Conservation (phyloP, 768 basidiomycete species). For the Vararia minispora region DNA sequence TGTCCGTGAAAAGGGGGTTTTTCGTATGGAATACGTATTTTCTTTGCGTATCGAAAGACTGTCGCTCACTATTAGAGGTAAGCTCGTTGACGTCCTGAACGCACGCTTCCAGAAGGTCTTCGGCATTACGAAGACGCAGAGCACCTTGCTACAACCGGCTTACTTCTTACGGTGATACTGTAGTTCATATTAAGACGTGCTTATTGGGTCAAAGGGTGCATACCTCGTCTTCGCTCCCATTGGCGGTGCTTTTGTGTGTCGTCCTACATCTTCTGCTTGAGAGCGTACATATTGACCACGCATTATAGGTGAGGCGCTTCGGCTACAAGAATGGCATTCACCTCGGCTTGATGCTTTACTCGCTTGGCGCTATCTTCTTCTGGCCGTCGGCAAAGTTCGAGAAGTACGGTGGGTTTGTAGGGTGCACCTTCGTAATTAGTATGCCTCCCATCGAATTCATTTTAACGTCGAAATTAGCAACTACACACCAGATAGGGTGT, state of each 20-base stretch:
- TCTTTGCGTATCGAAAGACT: constrained; percentile 17
- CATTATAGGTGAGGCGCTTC: constrained; percentile 39
- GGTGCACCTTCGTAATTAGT: constrained; percentile 60
- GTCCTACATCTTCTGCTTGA: not conserved
- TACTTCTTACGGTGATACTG: constrained; percentile 42
- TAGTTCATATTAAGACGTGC: too few relatives aligned
- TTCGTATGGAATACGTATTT: constrained; percentile 43
- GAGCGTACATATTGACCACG: constrained; percentile 1
- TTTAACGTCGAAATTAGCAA: not conserved
- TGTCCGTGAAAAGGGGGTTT: constrained; percentile 45
- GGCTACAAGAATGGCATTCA: constrained; percentile 66
- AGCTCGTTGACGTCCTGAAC: constrained; percentile 56
- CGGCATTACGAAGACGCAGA: constrained; percentile 53
- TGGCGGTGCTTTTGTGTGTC: constrained; percentile 42
- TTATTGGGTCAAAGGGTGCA: constrained; percentile 35
- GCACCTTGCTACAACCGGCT: constrained; percentile 60
- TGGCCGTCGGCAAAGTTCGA: constrained; percentile 62
- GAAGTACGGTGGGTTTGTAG: constrained; percentile 62
- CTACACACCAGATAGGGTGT: constrained; percentile 31
- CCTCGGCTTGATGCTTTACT: constrained; percentile 44
- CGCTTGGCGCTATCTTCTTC: constrained; percentile 60
- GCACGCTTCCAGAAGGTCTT: constrained; percentile 66
- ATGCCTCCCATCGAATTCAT: too few relatives aligned
- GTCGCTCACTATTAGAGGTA: constrained; percentile 4
- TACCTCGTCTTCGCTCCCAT: constrained; percentile 48